phyloP scores from a whole-genome alignment of 2,329 filamentous ascomycete genomes.

The Fusarium bactridioides region DNA sequence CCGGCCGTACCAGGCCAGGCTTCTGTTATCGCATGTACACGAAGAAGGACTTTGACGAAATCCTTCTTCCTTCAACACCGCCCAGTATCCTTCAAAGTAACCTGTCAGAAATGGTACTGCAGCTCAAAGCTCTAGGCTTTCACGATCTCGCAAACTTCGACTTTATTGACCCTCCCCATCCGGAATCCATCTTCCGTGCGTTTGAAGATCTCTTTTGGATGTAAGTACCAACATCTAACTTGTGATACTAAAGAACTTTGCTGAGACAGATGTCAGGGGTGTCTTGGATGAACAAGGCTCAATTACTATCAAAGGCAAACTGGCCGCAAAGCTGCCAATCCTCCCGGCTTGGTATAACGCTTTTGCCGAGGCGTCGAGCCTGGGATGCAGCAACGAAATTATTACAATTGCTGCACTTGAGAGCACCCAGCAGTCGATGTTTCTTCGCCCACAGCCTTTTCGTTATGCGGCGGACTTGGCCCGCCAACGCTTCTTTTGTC shows the following conservation, averaged over 20 bases:
- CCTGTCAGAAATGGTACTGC: not conserved
- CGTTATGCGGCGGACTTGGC: not conserved
- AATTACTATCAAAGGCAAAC: not conserved
- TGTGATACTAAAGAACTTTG: not conserved
- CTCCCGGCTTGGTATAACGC: not conserved
- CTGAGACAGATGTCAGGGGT: not conserved
- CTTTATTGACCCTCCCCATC: not conserved
- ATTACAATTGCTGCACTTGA: not conserved
- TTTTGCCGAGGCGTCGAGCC: not conserved
- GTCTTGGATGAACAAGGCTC: not conserved
- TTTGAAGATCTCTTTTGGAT: not conserved
- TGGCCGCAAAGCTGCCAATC: not conserved
- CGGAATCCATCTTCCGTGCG: not conserved
- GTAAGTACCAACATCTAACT: not conserved
- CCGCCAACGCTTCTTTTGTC: not conserved
- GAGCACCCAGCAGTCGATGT: not conserved
- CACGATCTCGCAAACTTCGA: not conserved
- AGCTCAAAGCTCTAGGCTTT: not conserved
- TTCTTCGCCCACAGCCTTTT: not conserved
- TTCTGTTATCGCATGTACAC: not conserved
- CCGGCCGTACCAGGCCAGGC: not conserved
- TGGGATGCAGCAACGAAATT: not conserved
- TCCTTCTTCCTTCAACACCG: not conserved
- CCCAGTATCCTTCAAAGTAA: fast-evolving
- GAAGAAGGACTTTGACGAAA: not conserved